Evolutionary conservation across 2,329 filamentous ascomycete species (phyloP).

Genomic region (Aspergillus aculeatus): DNA sequence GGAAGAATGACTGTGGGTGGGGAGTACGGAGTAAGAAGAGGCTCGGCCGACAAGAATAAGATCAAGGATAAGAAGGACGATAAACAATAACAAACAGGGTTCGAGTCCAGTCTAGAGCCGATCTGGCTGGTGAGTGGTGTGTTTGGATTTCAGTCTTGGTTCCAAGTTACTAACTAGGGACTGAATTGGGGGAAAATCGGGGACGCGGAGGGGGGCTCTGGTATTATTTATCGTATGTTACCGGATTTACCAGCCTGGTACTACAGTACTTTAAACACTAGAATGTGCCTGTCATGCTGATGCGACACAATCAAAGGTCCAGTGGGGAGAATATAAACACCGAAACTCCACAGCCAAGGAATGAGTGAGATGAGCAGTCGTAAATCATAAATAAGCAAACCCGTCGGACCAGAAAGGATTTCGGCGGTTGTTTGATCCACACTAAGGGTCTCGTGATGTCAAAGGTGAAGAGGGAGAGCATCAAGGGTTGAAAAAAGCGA

Average conservation of each 20-base stretch:
- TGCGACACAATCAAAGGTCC: constrained; percentile 14
- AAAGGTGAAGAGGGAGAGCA: not conserved
- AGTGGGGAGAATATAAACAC: constrained; percentile 14
- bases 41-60: not conserved
- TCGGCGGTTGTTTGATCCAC: constrained; percentile 16
- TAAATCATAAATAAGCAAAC: constrained; percentile 16
- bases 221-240: not conserved
- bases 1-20: not conserved
- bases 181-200: not conserved
- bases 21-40: not conserved
- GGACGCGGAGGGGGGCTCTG: constrained; percentile 2
- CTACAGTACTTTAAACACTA: not conserved
- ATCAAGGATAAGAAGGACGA: not conserved
- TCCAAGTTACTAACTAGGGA: not conserved
- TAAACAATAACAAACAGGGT: not conserved
- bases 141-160: not conserved
- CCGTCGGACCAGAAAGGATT: constrained; percentile 10
- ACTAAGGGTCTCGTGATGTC: constrained; percentile 18
- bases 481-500: not conserved
- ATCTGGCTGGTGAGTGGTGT: not conserved
- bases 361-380: constrained; percentile 17
- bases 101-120: not conserved
- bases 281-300: constrained; percentile 12
- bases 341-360: constrained; percentile 11
- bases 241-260: not conserved